Percentiles rank a stretch among this genome's conserved stretches.
Conservation (phyloP, 2,329 filamentous ascomycete genomes). For the Botrytis fabae region DNA sequence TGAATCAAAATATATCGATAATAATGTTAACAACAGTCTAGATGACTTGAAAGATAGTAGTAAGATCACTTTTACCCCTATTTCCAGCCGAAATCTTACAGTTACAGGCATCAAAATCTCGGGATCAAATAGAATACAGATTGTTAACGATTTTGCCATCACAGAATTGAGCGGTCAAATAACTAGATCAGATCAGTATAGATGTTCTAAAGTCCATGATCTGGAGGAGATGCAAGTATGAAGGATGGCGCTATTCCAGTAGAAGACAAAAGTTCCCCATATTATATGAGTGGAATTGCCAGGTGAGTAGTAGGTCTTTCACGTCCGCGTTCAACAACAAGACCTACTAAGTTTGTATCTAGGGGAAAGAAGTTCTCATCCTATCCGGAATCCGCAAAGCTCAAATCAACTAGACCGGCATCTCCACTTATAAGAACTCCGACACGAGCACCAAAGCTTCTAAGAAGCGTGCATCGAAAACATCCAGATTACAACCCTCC, state of each 20-base stretch:
- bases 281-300: background rate
- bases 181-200: background rate
- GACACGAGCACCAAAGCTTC: background rate
- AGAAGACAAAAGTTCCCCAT: background rate
- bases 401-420: background rate
- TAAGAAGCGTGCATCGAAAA: background rate
- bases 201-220: background rate
- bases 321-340: too few relatives aligned
- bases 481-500: background rate
- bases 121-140: background rate
- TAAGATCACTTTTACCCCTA: background rate
- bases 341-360: background rate
- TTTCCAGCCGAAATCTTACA: background rate
- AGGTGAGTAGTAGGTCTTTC: background rate
- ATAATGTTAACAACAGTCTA: background rate
- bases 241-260: too few relatives aligned
- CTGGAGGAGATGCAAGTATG: background rate
- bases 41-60: background rate
- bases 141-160: background rate
- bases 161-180: background rate
- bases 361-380: too few relatives aligned
- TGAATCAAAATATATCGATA: background rate
- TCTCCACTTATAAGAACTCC: background rate
- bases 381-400: background rate
- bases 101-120: background rate